These are phyloP conservation scores for Acanthamoeba sp. DNA, from an alignment of 208 protist genomes.

Conservation along the genomic window DNA sequence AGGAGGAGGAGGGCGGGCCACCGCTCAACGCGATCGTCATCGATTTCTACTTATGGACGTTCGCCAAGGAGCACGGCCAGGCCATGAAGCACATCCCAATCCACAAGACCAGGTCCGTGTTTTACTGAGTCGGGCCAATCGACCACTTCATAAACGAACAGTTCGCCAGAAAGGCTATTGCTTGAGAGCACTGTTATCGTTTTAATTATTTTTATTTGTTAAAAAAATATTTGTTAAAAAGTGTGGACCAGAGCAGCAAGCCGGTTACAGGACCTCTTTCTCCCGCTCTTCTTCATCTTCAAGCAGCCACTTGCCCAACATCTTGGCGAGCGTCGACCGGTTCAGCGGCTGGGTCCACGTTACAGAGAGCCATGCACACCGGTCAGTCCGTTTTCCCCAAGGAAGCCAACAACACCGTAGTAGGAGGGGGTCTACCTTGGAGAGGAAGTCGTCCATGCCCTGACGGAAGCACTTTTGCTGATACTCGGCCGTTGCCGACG, in stretches of 20 bases:
- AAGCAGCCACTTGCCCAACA: not conserved
- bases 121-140: no score
- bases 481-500: not conserved
- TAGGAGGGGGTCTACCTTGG: not conserved
- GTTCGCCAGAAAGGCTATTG: no score
- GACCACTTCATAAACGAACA: no score
- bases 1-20: not conserved
- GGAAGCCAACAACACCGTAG: no score
- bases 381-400: no score
- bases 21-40: slow-evolving; percentile 79
- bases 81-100: slow-evolving; percentile 81
- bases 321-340: not conserved
- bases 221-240: no score
- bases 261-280: not conserved
- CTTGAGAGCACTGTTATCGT: no score
- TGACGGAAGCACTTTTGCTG: not conserved
- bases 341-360: not conserved
- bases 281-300: not conserved
- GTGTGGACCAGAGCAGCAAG: no score
- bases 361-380: no score
- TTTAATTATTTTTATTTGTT: no score
- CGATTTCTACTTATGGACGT: slow-evolving; percentile 86
- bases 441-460: slow-evolving; percentile 44
- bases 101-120: slow-evolving; percentile 76
- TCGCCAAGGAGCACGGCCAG: slow-evolving; percentile 75